phyloP scores from a whole-genome alignment of 495 filamentous ascomycete species.

The Xylaria intraflava region DNA sequence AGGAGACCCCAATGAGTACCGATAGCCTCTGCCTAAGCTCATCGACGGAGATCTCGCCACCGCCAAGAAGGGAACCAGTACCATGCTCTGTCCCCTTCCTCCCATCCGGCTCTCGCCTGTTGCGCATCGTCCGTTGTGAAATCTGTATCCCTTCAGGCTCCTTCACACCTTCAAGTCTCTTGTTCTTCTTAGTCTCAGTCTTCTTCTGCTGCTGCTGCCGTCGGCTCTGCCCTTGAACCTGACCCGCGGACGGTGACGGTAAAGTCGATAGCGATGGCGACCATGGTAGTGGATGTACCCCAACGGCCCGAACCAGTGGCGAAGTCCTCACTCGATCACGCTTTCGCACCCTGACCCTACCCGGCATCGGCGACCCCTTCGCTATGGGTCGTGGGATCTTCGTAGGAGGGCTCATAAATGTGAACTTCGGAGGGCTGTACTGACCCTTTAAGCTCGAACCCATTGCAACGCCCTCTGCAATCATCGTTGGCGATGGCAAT shows the following conservation, averaged over 20 bases:
- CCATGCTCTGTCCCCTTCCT: slow-evolving; percentile 2
- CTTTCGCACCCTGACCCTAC: neutral
- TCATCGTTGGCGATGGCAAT: neutral
- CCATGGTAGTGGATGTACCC: neutral
- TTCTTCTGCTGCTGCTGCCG: neutral
- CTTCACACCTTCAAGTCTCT: neutral
- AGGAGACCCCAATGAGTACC: slow-evolving; percentile 19
- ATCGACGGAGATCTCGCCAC: slow-evolving; percentile 23
- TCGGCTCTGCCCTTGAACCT: neutral
- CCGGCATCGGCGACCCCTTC: neutral
- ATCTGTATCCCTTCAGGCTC: neutral
- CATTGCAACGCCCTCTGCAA: neutral
- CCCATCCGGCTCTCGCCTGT: neutral
- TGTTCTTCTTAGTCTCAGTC: no score
- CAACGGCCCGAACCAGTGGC: neutral
- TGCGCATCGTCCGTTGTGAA: neutral
- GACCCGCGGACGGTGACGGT: neutral
- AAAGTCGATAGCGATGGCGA: neutral
- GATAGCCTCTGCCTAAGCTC: slow-evolving; percentile 22
- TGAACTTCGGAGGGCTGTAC: neutral
- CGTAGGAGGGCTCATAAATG: neutral
- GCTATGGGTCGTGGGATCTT: slow-evolving; percentile 3
- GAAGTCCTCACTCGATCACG: neutral
- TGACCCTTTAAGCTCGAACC: neutral
- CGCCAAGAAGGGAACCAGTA: neutral